Conservation (phyloP, 768 basidiomycete species). For the Neoboletus magnificus region DNA sequence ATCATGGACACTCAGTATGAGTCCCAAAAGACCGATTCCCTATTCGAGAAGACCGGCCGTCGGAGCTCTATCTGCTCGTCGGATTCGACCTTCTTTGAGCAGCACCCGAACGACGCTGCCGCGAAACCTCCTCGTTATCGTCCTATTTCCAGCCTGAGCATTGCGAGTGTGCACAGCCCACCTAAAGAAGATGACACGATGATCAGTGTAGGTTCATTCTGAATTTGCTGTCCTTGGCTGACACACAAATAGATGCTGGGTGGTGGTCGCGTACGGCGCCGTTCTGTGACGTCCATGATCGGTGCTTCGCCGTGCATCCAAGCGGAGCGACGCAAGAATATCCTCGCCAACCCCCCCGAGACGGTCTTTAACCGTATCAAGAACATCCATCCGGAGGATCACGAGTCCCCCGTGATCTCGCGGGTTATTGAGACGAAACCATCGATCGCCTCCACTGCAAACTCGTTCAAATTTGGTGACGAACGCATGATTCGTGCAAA, state of each 20-base stretch:
- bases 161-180: slow-evolving; percentile 46
- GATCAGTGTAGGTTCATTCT: slow-evolving; percentile 56
- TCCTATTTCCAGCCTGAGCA: slow-evolving; percentile 63
- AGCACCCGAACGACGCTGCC: slow-evolving; percentile 33
- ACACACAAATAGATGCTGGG: slow-evolving; percentile 62
- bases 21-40: slow-evolving; percentile 43
- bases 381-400: slow-evolving; percentile 5
- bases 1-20: slow-evolving; percentile 53
- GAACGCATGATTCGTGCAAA: slow-evolving; percentile 67
- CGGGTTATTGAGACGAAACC: slow-evolving; percentile 55
- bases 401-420: slow-evolving; percentile 40
- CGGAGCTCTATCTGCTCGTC: slow-evolving; percentile 46
- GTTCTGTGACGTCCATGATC: slow-evolving; percentile 62
- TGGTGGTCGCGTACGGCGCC: slow-evolving; percentile 69
- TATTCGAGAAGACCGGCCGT: slow-evolving; percentile 62
- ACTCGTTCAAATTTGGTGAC: slow-evolving; percentile 59
- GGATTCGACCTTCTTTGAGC: slow-evolving; percentile 60
- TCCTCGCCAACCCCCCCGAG: slow-evolving; percentile 25
- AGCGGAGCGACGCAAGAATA: slow-evolving; percentile 60
- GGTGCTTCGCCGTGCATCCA: slow-evolving; percentile 69
- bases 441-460: slow-evolving; percentile 59
- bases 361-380: slow-evolving; percentile 39
- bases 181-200: slow-evolving; percentile 75
- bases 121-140: slow-evolving; percentile 54
- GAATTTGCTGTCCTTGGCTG: background rate